phyloP scores from a whole-genome alignment of 2,329 filamentous ascomycete genomes.

The Xylaria hypoxylon region DNA sequence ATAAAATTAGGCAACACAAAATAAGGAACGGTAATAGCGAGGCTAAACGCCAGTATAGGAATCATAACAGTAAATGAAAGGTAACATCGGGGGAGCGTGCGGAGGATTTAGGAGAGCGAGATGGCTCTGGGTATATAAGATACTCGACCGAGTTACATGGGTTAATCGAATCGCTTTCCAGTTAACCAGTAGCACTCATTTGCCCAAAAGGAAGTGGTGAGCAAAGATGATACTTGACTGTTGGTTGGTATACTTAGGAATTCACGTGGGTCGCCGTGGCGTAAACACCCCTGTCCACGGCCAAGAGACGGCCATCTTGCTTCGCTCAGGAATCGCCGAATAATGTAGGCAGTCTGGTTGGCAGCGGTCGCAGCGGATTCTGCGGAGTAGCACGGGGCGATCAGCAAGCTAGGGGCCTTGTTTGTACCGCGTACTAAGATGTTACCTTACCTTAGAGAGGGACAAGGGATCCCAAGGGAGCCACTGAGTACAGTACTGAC shows the following conservation, averaged over 20 bases:
- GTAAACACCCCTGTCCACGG: conserved; percentile 50
- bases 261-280: conserved; percentile 47
- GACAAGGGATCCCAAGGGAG: conserved; percentile 5
- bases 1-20: conserved; percentile 4
- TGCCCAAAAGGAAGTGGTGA: conserved; percentile 43
- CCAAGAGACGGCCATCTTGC: conserved; percentile 34
- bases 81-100: conserved; percentile 43
- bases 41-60: conserved; percentile 31
- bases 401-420: conserved; percentile 37
- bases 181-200: conserved; percentile 43
- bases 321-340: conserved; percentile 50
- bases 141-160: conserved; percentile 45
- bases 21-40: conserved; percentile 32
- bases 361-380: conserved; percentile 46
- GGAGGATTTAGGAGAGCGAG: conserved; percentile 43
- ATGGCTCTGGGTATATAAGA: conserved; percentile 47
- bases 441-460: conserved; percentile 14
- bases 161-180: conserved; percentile 42
- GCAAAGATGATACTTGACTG: conserved; percentile 42
- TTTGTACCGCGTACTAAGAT: conserved; percentile 8
- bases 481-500: conserved; percentile 7
- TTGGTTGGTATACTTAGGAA: conserved; percentile 43
- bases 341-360: conserved; percentile 50
- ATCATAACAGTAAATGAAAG: conserved; percentile 33
- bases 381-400: conserved; percentile 44